Percentiles rank a stretch among this genome's conserved stretches.
Evolutionary conservation across 2,329 filamentous ascomycete species (phyloP).

Genomic region (Aspergillus sp.): DNA sequence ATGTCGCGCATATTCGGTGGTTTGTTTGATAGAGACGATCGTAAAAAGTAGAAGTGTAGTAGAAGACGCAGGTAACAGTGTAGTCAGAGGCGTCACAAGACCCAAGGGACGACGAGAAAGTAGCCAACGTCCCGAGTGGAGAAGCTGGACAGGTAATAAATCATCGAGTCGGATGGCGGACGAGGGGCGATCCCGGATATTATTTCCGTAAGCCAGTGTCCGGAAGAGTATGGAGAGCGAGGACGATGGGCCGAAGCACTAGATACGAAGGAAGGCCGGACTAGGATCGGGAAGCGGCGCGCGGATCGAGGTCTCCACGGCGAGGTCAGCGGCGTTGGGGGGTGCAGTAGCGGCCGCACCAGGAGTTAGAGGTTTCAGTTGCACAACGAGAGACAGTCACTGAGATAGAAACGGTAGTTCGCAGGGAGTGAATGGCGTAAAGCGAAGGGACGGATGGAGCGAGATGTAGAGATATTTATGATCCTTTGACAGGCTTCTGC

Average conservation of each 20-base stretch:
- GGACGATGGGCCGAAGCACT: not conserved
- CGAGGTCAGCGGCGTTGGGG: not conserved
- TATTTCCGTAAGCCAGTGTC: not conserved
- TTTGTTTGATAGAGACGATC: not conserved
- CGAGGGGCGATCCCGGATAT: not conserved
- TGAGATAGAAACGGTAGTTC: not conserved
- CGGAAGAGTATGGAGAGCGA: too few species aligned
- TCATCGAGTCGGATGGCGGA: not conserved
- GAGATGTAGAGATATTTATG: not conserved
- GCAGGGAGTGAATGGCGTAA: not conserved
- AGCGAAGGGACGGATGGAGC: not conserved
- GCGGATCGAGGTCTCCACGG: not conserved
- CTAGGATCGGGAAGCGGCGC: not conserved
- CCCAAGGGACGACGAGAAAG: not conserved
- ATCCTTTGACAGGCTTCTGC: not conserved
- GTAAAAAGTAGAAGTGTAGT: not conserved
- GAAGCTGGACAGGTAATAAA: not conserved
- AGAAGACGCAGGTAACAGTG: not conserved
- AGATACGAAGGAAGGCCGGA: not conserved
- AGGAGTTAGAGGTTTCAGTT: not conserved
- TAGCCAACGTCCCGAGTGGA: not conserved
- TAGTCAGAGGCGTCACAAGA: not conserved
- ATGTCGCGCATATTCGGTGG: constrained; percentile 29
- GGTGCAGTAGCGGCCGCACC: not conserved
- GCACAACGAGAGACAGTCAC: not conserved